phyloP scores from a whole-genome alignment of 768 basidiomycete species.

The Suillus bovinus region DNA sequence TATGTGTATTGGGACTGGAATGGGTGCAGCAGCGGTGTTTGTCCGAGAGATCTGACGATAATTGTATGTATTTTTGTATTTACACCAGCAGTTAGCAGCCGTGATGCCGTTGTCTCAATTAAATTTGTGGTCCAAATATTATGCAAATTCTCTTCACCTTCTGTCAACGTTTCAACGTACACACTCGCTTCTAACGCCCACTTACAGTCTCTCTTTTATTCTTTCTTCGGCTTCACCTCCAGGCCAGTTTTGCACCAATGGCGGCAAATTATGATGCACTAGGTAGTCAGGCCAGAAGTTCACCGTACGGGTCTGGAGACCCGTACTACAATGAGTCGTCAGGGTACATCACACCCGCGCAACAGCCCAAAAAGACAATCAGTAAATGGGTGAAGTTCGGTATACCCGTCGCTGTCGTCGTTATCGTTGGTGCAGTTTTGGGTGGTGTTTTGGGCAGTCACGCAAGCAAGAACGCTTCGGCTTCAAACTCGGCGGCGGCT shows the following conservation, averaged over 20 bases:
- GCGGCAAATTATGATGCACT: constrained; percentile 40
- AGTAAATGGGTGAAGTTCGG: constrained; percentile 81
- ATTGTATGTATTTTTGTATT: background rate
- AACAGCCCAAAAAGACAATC: constrained; percentile 47
- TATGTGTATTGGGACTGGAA: constrained; percentile 90
- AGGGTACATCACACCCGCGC: constrained; percentile 59
- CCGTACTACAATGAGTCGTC: constrained; percentile 71
- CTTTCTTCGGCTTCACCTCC: constrained; percentile 12
- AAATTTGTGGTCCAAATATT: constrained; percentile 13
- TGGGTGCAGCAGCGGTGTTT: constrained; percentile 86
- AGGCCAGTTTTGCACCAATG: constrained; percentile 34
- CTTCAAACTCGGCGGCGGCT: constrained; percentile 30
- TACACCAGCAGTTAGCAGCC: background rate
- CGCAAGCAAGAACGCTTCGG: constrained; percentile 38
- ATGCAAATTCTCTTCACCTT: background rate
- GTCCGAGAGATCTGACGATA: constrained; percentile 38
- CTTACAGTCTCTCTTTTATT: constrained; percentile 26
- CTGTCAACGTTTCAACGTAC: no score
- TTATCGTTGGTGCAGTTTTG: constrained; percentile 66
- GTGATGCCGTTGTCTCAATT: constrained; percentile 14
- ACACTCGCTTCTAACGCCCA: constrained; percentile 15
- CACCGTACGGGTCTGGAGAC: constrained; percentile 62
- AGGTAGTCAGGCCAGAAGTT: constrained; percentile 20
- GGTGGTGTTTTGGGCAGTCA: constrained; percentile 82
- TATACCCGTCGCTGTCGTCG: constrained; percentile 61